These are phyloP conservation scores for Penicillium bialowiezense DNA, from an alignment of 495 filamentous ascomycete species.

Conservation along the genomic window DNA sequence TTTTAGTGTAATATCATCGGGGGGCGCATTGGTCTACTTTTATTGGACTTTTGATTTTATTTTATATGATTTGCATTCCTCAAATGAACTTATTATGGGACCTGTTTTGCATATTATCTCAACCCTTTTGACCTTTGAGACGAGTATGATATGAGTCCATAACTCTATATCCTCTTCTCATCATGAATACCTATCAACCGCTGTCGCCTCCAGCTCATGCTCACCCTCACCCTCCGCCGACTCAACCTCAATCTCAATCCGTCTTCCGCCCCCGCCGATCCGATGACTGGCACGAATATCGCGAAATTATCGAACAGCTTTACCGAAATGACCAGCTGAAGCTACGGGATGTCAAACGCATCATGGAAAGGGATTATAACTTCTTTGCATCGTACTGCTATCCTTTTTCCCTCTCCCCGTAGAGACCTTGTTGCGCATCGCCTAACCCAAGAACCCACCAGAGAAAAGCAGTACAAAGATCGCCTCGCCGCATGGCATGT, in stretches of 20 bases:
- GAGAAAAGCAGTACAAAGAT: conserved; percentile 49
- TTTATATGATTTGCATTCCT: conserved; percentile 2
- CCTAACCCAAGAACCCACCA: conserved; percentile 17
- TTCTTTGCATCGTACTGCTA: conserved; percentile 40
- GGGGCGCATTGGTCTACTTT: neutral
- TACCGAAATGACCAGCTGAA: conserved; percentile 44
- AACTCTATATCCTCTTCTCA: conserved; percentile 3
- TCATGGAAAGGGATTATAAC: conserved; percentile 42
- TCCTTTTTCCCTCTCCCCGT: conserved; percentile 11
- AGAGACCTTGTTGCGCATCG: conserved; percentile 2
- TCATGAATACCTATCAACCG: conserved; percentile 15
- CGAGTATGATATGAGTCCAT: conserved; percentile 2
- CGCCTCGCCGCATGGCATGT: conserved; percentile 43
- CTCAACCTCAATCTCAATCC: too few species aligned
- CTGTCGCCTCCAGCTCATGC: conserved; percentile 18
- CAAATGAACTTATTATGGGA: neutral
- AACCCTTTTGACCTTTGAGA: neutral
- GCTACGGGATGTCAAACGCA: conserved; percentile 40
- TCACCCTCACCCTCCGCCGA: too few species aligned
- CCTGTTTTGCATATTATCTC: neutral
- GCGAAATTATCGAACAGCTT: conserved; percentile 38
- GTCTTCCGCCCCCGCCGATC: conserved; percentile 40
- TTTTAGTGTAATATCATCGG: too few species aligned
- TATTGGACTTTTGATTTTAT: neutral
- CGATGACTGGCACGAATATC: conserved; percentile 43